phyloP scores from a whole-genome alignment of 148 eudicot genomes.

The Vaccinium darrowii region DNA sequence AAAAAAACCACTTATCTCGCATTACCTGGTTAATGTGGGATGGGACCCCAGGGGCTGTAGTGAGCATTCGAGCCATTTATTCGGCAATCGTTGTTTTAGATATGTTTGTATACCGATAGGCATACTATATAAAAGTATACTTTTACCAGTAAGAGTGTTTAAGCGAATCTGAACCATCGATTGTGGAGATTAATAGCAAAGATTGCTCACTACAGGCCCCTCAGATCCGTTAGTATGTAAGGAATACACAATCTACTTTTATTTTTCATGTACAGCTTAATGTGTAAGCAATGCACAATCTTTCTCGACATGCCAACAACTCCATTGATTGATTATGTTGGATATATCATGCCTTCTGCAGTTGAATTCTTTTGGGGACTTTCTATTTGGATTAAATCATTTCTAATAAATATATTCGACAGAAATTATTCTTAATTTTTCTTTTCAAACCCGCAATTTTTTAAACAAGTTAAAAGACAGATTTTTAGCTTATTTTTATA shows the following conservation, averaged over 20 bases:
- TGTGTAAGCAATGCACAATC: neutral
- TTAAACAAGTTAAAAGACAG: neutral
- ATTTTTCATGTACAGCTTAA: neutral
- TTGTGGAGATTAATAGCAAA: no score
- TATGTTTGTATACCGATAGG: no score
- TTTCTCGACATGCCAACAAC: neutral
- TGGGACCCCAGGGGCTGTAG: no score
- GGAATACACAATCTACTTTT: neutral
- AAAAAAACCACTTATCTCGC: neutral
- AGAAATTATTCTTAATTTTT: no score
- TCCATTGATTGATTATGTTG: neutral
- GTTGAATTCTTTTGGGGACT: neutral
- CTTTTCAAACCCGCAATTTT: neutral
- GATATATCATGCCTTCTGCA: neutral
- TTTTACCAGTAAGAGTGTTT: no score
- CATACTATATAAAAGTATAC: no score
- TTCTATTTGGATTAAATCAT: neutral
- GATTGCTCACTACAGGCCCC: no score
- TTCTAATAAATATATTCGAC: neutral
- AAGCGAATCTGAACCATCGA: no score
- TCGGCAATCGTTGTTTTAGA: no score
- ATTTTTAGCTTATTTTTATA: no score
- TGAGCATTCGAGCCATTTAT: no score
- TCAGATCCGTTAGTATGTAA: no score
- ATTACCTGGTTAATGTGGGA: neutral